phyloP scores from a whole-genome alignment of 331 rosid species.

The Malus hybrid region DNA sequence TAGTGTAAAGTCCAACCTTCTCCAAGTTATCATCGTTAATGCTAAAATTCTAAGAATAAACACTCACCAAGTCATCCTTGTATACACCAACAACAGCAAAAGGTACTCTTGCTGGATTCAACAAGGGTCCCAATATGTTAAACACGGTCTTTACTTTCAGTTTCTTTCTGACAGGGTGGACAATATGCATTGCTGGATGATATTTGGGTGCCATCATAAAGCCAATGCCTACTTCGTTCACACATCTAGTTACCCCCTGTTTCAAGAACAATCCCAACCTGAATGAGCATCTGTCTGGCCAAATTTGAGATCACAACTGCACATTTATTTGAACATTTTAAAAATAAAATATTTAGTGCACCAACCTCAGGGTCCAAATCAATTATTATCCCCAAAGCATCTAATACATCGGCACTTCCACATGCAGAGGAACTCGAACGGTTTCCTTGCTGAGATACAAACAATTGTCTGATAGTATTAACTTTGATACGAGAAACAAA shows the following conservation, averaged over 20 bases:
- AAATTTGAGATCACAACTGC: background rate
- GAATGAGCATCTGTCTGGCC: background rate
- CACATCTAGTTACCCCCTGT: constrained; percentile 67
- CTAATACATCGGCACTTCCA: constrained; percentile 96
- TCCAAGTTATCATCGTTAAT: background rate
- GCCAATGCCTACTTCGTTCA: constrained; percentile 78
- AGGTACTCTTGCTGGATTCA: constrained; percentile 85
- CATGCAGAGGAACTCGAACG: constrained; percentile 94
- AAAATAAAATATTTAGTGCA: constrained; percentile 4
- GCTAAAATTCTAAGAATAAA: constrained; percentile 4
- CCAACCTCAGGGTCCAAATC: constrained; percentile 88
- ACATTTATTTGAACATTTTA: background rate
- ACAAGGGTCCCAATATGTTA: constrained; percentile 87
- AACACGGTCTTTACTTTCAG: constrained; percentile 78
- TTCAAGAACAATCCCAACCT: constrained; percentile 15
- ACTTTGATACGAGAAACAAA: background rate
- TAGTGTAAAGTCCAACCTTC: background rate
- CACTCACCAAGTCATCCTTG: constrained; percentile 66
- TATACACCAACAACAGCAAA: constrained; percentile 96
- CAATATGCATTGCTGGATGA: constrained; percentile 88
- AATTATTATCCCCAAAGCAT: constrained; percentile 61
- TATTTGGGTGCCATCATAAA: constrained; percentile 87
- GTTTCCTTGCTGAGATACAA: constrained; percentile 74
- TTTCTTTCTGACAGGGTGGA: constrained; percentile 71
- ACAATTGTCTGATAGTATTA: background rate